A percentile compares a stretch with the other conserved stretches of the same genome.
phyloP scores from a whole-genome alignment of 805 yeast species.

The Teunomyces funiuensis region DNA sequence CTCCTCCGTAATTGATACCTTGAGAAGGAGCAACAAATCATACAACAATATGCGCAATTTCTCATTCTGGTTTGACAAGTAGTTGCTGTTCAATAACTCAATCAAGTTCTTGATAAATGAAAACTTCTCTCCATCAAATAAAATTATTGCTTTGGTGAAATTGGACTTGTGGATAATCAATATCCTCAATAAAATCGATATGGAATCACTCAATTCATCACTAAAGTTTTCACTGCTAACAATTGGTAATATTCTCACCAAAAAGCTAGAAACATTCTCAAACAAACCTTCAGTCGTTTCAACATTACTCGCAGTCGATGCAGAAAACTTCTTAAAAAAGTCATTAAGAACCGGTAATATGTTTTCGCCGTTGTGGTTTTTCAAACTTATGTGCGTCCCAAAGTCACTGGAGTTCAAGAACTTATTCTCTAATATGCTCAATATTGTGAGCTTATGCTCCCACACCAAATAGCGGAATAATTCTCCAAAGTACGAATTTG shows the following conservation, averaged over 20 bases:
- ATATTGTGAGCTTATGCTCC: constrained; percentile 26
- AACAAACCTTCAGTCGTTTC: constrained; percentile 22
- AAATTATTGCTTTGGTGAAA: constrained; percentile 43
- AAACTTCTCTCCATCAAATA: constrained; percentile 43
- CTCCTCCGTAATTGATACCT: constrained; percentile 33
- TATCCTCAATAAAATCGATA: constrained; percentile 52
- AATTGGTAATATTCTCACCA: constrained; percentile 18
- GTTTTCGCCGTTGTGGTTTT: constrained; percentile 12
- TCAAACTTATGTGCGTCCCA: background rate
- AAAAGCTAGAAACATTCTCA: constrained; percentile 19
- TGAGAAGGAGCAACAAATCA: constrained; percentile 57
- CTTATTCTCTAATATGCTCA: constrained; percentile 27
- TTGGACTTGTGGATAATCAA: constrained; percentile 57
- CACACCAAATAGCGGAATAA: constrained; percentile 33
- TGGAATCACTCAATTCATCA: constrained; percentile 18
- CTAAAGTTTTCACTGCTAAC: background rate
- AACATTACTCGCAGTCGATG: constrained; percentile 25
- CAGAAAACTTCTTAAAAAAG: constrained; percentile 48
- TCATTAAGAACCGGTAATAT: constrained; percentile 42
- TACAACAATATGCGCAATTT: constrained; percentile 57
- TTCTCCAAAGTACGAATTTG: constrained; percentile 42
- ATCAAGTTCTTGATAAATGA: constrained; percentile 49
- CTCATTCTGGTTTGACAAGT: constrained; percentile 37
- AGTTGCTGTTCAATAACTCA: constrained; percentile 43
- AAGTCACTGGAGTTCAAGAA: constrained; percentile 18